Base-by-base conservation (phyloP, 2,329 filamentous ascomycete genomes). In the Sordariomycetes sp. region DNA sequence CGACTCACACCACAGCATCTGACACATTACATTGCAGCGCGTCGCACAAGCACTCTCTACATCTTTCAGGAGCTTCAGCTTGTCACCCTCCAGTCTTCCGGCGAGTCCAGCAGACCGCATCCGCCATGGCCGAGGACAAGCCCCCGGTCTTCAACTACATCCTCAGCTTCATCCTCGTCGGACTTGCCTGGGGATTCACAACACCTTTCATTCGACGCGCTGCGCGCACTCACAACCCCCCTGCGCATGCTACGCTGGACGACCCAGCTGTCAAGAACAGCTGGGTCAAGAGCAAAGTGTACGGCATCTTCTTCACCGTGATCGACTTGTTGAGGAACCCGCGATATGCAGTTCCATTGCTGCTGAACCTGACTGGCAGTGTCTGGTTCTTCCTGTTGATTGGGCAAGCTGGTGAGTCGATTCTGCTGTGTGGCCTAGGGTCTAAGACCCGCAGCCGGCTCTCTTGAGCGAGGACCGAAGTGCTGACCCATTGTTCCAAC, bases 331-430 rank as follows among this genome's bases (percentile, higher is more conserved):
- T 96, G 34, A 68, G 72, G 38, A 87, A 87, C 46, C 88, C 88
- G 23, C 72, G 75, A 14, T 96, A 96, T 58, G 84, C 86, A 6
- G 61, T 94, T 18, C 90, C 90, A 15, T 59, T 96, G 46, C 61
- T 94, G 34, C 60, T 94, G 38, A 96, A 96, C 54, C 62, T 96
- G 34, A 94, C 90, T 3, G 90, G 90, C 20, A 94, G 86, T 51
- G 72, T 95, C 36, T 96, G 90, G 90, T 96, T 96, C 61, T 96
- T 96, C 48, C 60, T 96, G 45, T 66, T 96, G 43, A 90, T 96
- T 59, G 90, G 90, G 6, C 77, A 92, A 56, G 88, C 88, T 48
- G 87, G 87, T 93, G 59, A 47, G 82, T 71, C 16, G 5, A 15
- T 8, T 20, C 11, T 18, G 12, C 24, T 31, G 16, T 21, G 8